Evolutionary conservation across 208 protist species (phyloP).

Genomic region (Acanthamoeba rhysodes): DNA sequence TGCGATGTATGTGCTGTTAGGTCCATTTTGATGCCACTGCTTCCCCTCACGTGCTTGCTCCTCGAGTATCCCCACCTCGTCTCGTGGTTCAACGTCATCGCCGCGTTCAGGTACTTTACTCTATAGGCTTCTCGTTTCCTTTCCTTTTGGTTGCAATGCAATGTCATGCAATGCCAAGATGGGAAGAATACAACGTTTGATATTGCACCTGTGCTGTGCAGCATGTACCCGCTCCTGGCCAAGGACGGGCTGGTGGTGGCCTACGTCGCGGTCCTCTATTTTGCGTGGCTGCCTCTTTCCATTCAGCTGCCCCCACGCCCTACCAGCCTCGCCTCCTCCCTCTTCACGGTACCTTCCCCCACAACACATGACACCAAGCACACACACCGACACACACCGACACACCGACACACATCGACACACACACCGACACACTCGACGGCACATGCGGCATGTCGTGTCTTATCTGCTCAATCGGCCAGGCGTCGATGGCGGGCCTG

Average conservation of each 20-base stretch:
- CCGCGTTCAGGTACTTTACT: slow-evolving; percentile 73
- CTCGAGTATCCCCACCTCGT: not conserved
- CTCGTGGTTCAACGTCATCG: slow-evolving; percentile 71
- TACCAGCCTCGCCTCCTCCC: not conserved
- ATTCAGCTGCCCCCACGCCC: not conserved
- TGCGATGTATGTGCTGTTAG: too few relatives aligned
- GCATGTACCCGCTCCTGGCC: slow-evolving; percentile 90
- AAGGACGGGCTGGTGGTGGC: slow-evolving; percentile 87
- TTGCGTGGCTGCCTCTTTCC: slow-evolving; percentile 25
- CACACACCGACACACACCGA: too few relatives aligned
- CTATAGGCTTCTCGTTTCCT: not conserved
- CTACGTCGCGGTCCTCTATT: slow-evolving; percentile 77
- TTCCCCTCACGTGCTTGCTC: slow-evolving; percentile 81
- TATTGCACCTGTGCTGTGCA: not conserved
- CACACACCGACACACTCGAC: too few relatives aligned
- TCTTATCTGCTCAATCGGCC: not conserved
- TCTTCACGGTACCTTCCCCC: not conserved
- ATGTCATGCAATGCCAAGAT: too few relatives aligned
- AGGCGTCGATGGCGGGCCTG: slow-evolving; percentile 72
- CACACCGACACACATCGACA: too few relatives aligned
- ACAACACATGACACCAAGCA: too few relatives aligned
- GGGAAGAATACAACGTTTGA: too few relatives aligned
- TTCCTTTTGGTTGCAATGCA: too few relatives aligned
- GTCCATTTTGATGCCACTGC: slow-evolving; percentile 20
- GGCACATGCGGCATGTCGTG: too few relatives aligned